Percentiles rank a stretch among this genome's conserved stretches.
Evolutionary conservation across 2,329 filamentous ascomycete species (phyloP).

Genomic region (Diaporthe sp.): DNA sequence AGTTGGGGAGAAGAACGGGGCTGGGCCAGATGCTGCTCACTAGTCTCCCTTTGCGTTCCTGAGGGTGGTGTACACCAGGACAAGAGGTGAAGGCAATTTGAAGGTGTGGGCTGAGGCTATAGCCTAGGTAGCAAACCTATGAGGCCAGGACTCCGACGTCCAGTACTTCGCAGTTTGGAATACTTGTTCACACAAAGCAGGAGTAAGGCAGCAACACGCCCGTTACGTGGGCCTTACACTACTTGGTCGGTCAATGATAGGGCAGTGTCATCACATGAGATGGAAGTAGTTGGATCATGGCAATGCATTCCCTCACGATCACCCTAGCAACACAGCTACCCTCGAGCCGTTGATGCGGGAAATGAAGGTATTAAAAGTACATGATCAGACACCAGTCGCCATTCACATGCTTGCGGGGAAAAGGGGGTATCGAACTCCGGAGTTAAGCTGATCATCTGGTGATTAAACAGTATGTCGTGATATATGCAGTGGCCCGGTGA

Average conservation of each 20-base stretch:
- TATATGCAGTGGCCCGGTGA: slow-evolving; percentile 10
- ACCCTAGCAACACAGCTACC: not conserved
- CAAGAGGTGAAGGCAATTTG: not conserved
- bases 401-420: slow-evolving; percentile 20
- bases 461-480: slow-evolving; percentile 36
- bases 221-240: not conserved
- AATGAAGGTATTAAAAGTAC: slow-evolving; percentile 23
- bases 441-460: slow-evolving; percentile 26
- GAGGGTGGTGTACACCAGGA: slow-evolving; percentile 26
- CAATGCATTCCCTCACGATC: slow-evolving; percentile 20
- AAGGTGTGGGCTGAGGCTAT: not conserved
- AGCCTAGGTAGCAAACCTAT: not conserved
- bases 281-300: not conserved
- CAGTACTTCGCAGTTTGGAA: not conserved
- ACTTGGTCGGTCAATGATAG: too few relatives aligned
- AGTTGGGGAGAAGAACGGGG: slow-evolving; percentile 72
- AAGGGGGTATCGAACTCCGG: slow-evolving; percentile 37
- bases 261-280: not conserved
- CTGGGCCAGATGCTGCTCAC: slow-evolving; percentile 60
- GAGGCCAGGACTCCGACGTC: not conserved
- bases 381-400: slow-evolving; percentile 21
- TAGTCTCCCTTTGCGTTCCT: slow-evolving; percentile 48
- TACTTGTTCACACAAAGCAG: not conserved
- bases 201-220: not conserved
- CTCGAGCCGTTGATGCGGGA: not conserved